These are phyloP conservation scores for Claviceps sp. DNA, from an alignment of 2,329 filamentous ascomycete species.

Conservation along the genomic window DNA sequence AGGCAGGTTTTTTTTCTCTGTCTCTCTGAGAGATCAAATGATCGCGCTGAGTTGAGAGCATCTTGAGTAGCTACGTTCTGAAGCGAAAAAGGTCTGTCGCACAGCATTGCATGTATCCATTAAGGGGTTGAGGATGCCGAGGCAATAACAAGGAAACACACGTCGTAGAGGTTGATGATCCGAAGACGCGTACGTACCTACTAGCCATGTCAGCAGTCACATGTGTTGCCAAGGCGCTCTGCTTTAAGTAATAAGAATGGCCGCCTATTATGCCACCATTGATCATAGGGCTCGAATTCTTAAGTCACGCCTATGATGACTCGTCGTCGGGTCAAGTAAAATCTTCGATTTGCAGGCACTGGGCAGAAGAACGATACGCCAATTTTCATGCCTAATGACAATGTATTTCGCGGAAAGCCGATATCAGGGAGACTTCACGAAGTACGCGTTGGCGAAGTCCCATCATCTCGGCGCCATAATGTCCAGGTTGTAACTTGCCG, in stretches of 20 bases:
- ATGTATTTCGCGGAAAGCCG: too few species aligned
- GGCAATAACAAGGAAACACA: conserved; percentile 43
- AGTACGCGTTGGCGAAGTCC: too few species aligned
- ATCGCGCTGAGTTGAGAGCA: conserved; percentile 38
- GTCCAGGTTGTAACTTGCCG: background rate
- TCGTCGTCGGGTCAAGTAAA: too few species aligned
- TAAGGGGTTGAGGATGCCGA: conserved; percentile 32
- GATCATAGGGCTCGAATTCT: conserved; percentile 31
- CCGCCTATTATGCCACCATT: conserved; percentile 29
- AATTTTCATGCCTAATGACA: too few species aligned
- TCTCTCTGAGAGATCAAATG: conserved; percentile 34
- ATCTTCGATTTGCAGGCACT: too few species aligned
- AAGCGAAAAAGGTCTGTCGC: conserved; percentile 23
- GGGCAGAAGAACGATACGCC: too few species aligned
- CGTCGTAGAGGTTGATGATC: conserved; percentile 20
- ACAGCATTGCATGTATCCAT: conserved; percentile 36
- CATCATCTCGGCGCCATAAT: too few species aligned
- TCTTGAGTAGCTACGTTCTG: conserved; percentile 39
- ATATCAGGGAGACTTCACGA: too few species aligned
- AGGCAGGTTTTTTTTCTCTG: conserved; percentile 29
- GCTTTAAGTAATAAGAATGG: conserved; percentile 29
- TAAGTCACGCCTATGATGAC: conserved; percentile 14
- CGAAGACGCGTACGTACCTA: conserved; percentile 30
- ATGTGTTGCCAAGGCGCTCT: conserved; percentile 44
- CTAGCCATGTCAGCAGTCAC: conserved; percentile 36